Base-by-base conservation (phyloP, 805 yeast species). In the Wickerhamiella sergipiensis region DNA sequence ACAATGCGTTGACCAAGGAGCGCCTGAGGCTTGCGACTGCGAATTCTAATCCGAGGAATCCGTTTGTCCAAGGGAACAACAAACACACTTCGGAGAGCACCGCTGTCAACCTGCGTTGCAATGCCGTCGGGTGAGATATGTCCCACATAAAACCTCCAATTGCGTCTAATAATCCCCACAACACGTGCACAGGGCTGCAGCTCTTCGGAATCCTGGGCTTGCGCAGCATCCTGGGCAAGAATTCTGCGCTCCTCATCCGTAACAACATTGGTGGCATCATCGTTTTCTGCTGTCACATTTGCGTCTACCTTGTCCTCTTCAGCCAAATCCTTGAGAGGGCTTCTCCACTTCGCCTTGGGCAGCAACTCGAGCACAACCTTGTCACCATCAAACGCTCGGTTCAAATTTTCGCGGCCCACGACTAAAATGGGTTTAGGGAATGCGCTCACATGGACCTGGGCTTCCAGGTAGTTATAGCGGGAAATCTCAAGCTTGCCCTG, bases 121-220 rank as follows among this genome's bases (percentile, higher is more conserved):
- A 23, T 44, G 18, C 82, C 77, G 47, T 78, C 78, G 9, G 58
- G 50, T 26, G 50, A 55, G 55, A 92, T 74, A 65, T 89, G 96
- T 13, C 98, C 98, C 39, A 92, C 98, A 62, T 89, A 92, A 57
- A 81, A 80, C 65, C 98, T 78, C 98, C 98, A 92, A 54, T 90
- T 85, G 67, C 99, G 77, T 68, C 86, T 83, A 43, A 81, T 71
- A 23, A 92, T 76, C 26, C 95, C 94, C 12, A 92, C 97, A 36
- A 92, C 84, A 57, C 79, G 78, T 2, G 95, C 97, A 0, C 98
- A 90, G n/a, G 97, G 98, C 62, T 84, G 88, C 21, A 82, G 65
- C 21, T 65, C 66, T 17, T 69, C 75, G 3, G 69, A 72, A 26
- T 63, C 65, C 29, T 55, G 60, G 10, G 55, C 83, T 45, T 67